Percentiles rank a stretch among this genome's conserved stretches.
These are phyloP conservation scores for Dacryopinax spathularia DNA, from an alignment of 768 basidiomycete species.

Conservation along the genomic window DNA sequence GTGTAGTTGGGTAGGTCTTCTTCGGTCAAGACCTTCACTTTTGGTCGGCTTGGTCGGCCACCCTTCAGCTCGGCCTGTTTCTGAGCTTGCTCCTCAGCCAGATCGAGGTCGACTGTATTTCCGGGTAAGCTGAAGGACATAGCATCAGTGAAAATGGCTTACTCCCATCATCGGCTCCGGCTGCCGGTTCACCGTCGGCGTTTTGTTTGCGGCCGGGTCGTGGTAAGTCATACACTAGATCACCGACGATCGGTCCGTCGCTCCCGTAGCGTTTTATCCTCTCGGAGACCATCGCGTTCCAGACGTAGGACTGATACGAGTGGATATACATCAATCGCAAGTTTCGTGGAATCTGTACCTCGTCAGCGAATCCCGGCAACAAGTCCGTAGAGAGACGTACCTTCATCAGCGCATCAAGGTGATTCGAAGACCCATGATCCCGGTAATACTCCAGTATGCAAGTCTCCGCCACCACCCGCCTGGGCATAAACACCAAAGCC, in stretches of 20 bases:
- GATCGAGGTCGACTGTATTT: conserved; percentile 17
- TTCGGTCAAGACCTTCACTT: conserved; percentile 62
- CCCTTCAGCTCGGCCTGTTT: conserved; percentile 16
- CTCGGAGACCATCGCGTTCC: conserved; percentile 95
- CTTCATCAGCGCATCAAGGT: conserved; percentile 74
- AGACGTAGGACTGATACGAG: conserved; percentile 95
- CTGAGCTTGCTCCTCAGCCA: conserved; percentile 22
- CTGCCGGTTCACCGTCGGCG: conserved; percentile 4
- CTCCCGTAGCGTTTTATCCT: conserved; percentile 67
- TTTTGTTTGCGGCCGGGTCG: conserved; percentile 12
- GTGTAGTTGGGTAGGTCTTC: conserved; percentile 67
- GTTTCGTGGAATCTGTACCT: conserved; percentile 75
- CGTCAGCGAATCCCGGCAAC: not conserved
- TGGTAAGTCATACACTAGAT: conserved; percentile 64
- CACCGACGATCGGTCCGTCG: conserved; percentile 65
- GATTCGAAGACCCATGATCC: conserved; percentile 63
- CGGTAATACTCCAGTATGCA: conserved; percentile 82
- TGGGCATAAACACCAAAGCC: conserved; percentile 74
- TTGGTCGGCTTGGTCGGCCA: conserved; percentile 23
- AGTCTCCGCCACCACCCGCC: conserved; percentile 84
- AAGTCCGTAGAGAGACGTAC: conserved; percentile 27
- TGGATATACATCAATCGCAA: conserved; percentile 95
- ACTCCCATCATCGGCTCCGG: conserved; percentile 15
- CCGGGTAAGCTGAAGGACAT: conserved; percentile 12
- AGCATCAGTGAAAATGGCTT: conserved; percentile 22